Conservation (phyloP, 106 monocot species). For the Apostasia shenzhenica region DNA sequence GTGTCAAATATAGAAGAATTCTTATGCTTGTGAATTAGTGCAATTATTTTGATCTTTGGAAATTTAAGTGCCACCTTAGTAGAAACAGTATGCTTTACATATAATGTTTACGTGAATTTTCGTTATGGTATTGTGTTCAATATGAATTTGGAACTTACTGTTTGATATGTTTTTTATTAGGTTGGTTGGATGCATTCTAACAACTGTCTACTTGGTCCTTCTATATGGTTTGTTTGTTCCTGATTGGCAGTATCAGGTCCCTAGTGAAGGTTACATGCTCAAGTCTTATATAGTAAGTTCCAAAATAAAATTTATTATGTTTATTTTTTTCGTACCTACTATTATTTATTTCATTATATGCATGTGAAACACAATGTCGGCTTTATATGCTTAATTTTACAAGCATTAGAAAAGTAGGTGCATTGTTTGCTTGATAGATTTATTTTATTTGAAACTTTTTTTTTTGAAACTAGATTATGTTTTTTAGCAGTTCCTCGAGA, state of each 20-base stretch:
- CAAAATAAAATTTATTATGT: not conserved
- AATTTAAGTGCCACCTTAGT: too few species aligned
- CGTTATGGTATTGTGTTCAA: not conserved
- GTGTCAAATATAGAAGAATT: too few species aligned
- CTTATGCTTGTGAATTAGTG: too few species aligned
- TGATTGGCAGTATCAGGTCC: slow-evolving; percentile 40
- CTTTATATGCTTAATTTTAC: too few species aligned
- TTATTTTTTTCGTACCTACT: not conserved
- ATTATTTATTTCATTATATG: not conserved
- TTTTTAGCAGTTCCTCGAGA: too few species aligned
- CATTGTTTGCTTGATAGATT: too few species aligned
- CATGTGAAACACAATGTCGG: too few species aligned
- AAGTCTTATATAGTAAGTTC: slow-evolving; percentile 23
- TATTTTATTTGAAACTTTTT: too few species aligned
- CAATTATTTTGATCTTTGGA: too few species aligned
- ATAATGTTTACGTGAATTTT: not conserved
- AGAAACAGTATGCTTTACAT: not conserved
- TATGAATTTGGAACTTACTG: not conserved
- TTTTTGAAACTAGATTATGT: too few species aligned
- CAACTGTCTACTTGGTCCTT: slow-evolving; percentile 19
- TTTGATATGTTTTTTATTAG: slow-evolving; percentile 1
- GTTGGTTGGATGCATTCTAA: slow-evolving; percentile 25
- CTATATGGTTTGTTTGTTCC: slow-evolving; percentile 44
- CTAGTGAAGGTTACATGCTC: slow-evolving; percentile 1
- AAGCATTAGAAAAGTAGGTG: too few species aligned